phyloP scores from a whole-genome alignment of 345 rosid species.

The Camelina neglecta region DNA sequence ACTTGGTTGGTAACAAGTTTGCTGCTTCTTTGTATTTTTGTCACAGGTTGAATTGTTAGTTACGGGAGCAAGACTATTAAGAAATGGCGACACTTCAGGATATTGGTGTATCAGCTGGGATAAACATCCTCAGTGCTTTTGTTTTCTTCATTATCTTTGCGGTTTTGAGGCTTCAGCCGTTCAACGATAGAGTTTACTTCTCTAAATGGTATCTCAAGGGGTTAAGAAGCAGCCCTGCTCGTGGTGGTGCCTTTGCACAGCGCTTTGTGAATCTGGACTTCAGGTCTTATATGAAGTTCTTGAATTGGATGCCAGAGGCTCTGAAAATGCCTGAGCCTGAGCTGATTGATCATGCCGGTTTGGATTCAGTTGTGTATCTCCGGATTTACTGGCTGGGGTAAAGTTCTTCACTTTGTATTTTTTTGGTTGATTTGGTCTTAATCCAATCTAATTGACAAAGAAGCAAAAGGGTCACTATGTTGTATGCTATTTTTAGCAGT shows the following conservation, averaged over 20 bases:
- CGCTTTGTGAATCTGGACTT: slow-evolving; percentile 84
- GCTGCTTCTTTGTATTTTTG: slow-evolving; percentile 11
- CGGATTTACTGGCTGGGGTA: slow-evolving; percentile 96
- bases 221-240: slow-evolving; percentile 70
- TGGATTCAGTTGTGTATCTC: slow-evolving; percentile 94
- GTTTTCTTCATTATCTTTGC: slow-evolving; percentile 86
- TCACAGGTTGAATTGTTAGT: slow-evolving; percentile 27
- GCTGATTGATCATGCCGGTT: slow-evolving; percentile 96
- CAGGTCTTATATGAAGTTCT: slow-evolving; percentile 68
- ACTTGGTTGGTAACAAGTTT: slow-evolving; percentile 9
- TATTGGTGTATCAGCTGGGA: slow-evolving; percentile 81
- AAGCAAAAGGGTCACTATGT: background rate
- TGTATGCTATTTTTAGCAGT: slow-evolving; percentile 11
- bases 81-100: slow-evolving; percentile 85
- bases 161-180: slow-evolving; percentile 82
- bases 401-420: slow-evolving; percentile 16
- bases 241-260: slow-evolving; percentile 58
- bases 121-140: slow-evolving; percentile 76
- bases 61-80: background rate
- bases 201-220: slow-evolving; percentile 98
- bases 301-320: slow-evolving; percentile 95
- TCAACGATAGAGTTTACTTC: slow-evolving; percentile 93
- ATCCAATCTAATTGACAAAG: background rate
- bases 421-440: slow-evolving; percentile 7
- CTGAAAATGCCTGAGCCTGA: slow-evolving; percentile 93